Evolutionary conservation across 768 basidiomycete genomes (phyloP).

Genomic region (Lentinula raphanica): DNA sequence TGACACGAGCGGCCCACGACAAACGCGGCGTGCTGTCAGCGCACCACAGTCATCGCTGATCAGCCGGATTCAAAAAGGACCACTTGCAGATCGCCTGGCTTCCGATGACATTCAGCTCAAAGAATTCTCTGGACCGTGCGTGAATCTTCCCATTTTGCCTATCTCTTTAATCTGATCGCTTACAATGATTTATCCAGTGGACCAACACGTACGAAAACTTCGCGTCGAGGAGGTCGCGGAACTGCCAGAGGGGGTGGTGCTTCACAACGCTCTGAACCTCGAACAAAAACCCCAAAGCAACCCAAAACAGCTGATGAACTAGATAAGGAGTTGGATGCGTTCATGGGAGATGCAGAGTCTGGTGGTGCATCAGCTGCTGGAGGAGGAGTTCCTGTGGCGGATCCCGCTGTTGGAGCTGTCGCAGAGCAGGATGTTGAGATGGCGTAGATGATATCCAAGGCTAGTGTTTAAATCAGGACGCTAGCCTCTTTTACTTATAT

Average conservation of each 20-base stretch:
- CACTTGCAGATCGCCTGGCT: conserved; percentile 61
- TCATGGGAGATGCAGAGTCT: conserved; percentile 61
- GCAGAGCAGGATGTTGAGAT: conserved; percentile 35
- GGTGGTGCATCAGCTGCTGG: not conserved
- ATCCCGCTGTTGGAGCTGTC: not conserved
- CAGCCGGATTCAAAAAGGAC: conserved; percentile 70
- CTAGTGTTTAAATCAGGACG: not conserved
- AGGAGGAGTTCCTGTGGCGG: not conserved
- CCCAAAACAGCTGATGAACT: conserved; percentile 77
- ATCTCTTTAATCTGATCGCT: not conserved
- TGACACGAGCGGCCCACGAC: conserved; percentile 42
- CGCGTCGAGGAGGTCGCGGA: conserved; percentile 28
- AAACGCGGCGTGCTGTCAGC: conserved; percentile 42
- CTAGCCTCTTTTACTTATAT: not conserved
- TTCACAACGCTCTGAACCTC: conserved; percentile 24
- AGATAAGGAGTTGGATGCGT: conserved; percentile 84
- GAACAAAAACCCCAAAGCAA: conserved; percentile 32
- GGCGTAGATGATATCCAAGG: conserved; percentile 18
- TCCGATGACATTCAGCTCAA: conserved; percentile 37
- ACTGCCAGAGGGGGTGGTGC: conserved; percentile 13
- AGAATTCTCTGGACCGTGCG: conserved; percentile 30
- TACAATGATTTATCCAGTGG: conserved; percentile 23
- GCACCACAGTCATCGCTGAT: conserved; percentile 58
- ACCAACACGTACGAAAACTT: conserved; percentile 37
- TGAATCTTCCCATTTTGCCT: conserved; percentile 10